Evolutionary conservation across 1,284 basidiomycete genomes (phyloP), one percentile per base, ranked within the genome.

Genomic region (Trichosporon coremiiforme): DNA sequence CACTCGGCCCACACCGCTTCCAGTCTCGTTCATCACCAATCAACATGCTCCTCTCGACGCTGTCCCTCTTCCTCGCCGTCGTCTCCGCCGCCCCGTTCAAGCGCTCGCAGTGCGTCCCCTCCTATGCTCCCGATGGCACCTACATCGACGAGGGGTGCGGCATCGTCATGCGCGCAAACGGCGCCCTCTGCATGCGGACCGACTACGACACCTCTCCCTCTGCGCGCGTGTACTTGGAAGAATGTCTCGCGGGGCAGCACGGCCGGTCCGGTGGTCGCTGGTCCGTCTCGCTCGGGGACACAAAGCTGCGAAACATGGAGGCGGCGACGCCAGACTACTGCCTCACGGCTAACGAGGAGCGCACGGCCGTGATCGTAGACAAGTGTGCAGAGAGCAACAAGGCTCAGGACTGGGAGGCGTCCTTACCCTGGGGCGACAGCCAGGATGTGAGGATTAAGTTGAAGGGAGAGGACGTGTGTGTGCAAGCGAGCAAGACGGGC

Each of bases 91-190:
- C 53, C 5, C 53, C 53, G 6, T 3, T 55, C 53, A 25, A 29
- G 53, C 53, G 53, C 53, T n/a, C 22, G 3, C 9, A 10, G 12
- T 55, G 53, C 25, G 20, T 20, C 13, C 53, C 53, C 22, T 13
- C 2, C 53, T 55, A 29, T 25, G 53, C 53, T 5, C 53, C 53
- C 22, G 53, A 55, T 25, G 62, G 62, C 8, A 12, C 62, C 31
- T 63, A 63, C 62, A 63, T 63, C 36, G 62, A 63, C 33, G 33
- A 63, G 10, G 62, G 62, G 31, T 63, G 62, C 62, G 62, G 62
- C n/a, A 63, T 36, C 17, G 62, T 35, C 17, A 12, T 63, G 31
- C 62, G 31, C 31, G 20, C 62, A 13, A 31, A 35, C 33, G 62
- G 62, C 60, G 60, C 5, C 17, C 62, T 63, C 2, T 63, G 62